Evolutionary conservation across 306 rosid genomes (phyloP), one percentile per base, ranked within the genome.

Genomic region (Prunus salicina): DNA sequence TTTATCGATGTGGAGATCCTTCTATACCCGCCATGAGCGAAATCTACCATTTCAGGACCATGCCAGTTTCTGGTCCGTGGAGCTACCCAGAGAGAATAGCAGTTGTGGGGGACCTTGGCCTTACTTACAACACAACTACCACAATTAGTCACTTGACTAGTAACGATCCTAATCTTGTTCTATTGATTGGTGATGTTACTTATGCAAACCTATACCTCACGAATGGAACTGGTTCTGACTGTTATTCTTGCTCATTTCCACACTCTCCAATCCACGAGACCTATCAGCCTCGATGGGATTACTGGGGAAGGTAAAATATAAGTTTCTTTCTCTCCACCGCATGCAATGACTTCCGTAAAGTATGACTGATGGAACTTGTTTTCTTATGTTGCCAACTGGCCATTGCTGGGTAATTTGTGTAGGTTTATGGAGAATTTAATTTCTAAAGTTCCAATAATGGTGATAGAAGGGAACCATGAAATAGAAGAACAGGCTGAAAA

Each of bases 261-360:
- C 51, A 86, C 25, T 86, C 89, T 75, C 96, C 93, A 15, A 91
- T 93, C 53, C 98, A 91, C 53, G 96, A 93, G 87, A 85, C 94
- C 56, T 93, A 87, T 85, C 98, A 89, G 82, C 98, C 96, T 89
- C 84, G 93, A 65, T 93, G 96, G 98, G 98, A 89, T 84, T 85
- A 89, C 73, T 93, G 96, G 98, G 98, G 95, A 83, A 93, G 98
- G 98, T 93, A 75, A 20, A 19, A 30, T 47, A 13, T 18, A 3
- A 8, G 4, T 38, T 64, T 22, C 2, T 19, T 45, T 53, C 2
- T 38, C 20, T 73, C 60, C 27, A 43, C 24, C 60, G 57, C 30
- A 32, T 4, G 61, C 16, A 66, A 64, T 19, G 19, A 28, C 46
- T 76, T 51, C 28, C 63, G 24, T 7, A 49, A 67, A 76, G n/a